Evolutionary conservation across 352 stramenopile species (phyloP).

Genomic region (Globisporangium apiculatum): DNA sequence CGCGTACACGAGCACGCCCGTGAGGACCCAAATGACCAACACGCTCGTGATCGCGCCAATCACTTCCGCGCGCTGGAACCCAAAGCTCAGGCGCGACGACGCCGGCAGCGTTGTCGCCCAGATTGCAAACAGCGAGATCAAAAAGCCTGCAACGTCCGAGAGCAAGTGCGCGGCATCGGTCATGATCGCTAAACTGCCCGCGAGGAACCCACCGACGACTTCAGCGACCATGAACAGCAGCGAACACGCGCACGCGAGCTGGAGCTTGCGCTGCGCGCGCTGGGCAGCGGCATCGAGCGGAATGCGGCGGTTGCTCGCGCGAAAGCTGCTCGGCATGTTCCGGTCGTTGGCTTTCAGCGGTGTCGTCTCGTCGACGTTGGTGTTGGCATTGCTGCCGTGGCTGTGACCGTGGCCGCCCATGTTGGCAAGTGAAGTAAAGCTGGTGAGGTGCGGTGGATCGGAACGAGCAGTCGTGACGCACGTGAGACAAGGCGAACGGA

Average conservation of each 20-base stretch:
- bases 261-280: constrained; percentile 57
- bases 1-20: constrained; percentile 90
- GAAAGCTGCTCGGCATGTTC: constrained; percentile 10
- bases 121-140: constrained; percentile 71
- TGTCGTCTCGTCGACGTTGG: constrained; percentile 42
- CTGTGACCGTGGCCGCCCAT: constrained; percentile 8
- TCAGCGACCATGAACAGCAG: constrained; percentile 94
- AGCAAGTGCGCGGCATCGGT: constrained; percentile 77
- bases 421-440: background rate
- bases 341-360: constrained; percentile 29
- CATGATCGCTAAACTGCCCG: constrained; percentile 93
- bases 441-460: background rate
- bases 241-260: constrained; percentile 69
- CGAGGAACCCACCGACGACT: constrained; percentile 90
- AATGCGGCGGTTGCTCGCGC: constrained; percentile 29
- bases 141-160: constrained; percentile 67
- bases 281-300: constrained; percentile 41
- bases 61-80: constrained; percentile 92
- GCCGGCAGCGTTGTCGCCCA: constrained; percentile 63
- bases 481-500: background rate
- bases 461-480: background rate
- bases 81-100: constrained; percentile 87
- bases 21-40: constrained; percentile 91
- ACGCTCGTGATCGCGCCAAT: constrained; percentile 93
- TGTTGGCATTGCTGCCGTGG: constrained; percentile 12